Evolutionary conservation across 768 basidiomycete species (phyloP).

Genomic region (Boletus coccyginus): DNA sequence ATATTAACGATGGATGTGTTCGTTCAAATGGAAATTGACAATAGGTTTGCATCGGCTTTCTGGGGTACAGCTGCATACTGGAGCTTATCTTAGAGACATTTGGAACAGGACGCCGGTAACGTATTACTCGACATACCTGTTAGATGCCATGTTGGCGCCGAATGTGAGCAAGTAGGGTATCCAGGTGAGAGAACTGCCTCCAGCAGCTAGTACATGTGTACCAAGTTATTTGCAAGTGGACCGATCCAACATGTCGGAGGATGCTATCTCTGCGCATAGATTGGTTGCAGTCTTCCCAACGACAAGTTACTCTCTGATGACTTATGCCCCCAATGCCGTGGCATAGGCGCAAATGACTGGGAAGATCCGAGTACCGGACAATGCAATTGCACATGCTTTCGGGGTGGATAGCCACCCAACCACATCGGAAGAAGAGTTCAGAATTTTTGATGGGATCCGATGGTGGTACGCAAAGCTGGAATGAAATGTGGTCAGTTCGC

Average conservation of each 20-base stretch:
- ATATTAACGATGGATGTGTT: no score
- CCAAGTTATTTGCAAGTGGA: background rate
- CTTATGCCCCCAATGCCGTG: background rate
- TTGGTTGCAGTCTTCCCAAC: background rate
- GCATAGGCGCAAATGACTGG: background rate
- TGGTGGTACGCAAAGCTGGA: background rate
- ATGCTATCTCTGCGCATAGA: rapidly evolving
- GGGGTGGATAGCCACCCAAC: background rate
- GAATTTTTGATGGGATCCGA: background rate
- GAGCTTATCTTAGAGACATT: background rate
- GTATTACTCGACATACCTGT: background rate
- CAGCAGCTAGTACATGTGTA: background rate
- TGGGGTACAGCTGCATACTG: no score
- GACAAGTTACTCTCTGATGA: no score
- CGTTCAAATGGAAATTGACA: no score
- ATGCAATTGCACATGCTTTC: background rate
- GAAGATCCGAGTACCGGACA: background rate
- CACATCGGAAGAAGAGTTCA: background rate
- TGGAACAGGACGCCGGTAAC: background rate
- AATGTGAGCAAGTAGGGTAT: background rate
- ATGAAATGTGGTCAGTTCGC: background rate
- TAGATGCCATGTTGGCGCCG: no score
- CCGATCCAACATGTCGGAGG: background rate
- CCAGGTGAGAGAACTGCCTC: background rate
- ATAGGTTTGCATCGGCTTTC: no score